phyloP scores from a whole-genome alignment of 225 moss, liverwort and hornwort genomes.

The Polytrichum commune region DNA sequence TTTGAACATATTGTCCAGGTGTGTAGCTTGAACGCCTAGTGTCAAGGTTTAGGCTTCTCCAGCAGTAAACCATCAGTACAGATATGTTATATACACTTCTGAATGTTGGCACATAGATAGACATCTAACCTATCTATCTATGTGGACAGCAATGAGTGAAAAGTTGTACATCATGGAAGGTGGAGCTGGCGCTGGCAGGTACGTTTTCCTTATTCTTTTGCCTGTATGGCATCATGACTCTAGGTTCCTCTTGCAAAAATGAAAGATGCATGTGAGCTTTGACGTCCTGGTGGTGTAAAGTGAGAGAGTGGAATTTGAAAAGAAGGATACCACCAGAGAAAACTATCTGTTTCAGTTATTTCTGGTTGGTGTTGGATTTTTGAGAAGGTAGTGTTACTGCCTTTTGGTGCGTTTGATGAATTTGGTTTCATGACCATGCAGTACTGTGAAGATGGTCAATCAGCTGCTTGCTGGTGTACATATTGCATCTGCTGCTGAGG shows the following conservation, averaged over 20 bases:
- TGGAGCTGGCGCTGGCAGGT: conserved; percentile 93
- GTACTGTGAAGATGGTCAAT: conserved; percentile 98
- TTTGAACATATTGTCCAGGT: too few species aligned
- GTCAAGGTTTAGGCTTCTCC: too few species aligned
- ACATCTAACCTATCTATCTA: conserved; percentile 12
- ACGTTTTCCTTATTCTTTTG: not conserved
- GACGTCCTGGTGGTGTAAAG: too few species aligned
- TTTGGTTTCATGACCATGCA: conserved; percentile 44
- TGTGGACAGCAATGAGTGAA: conserved; percentile 79
- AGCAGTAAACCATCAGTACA: not conserved
- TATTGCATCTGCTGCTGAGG: conserved; percentile 86
- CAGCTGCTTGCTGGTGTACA: conserved; percentile 97
- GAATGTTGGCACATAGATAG: not conserved
- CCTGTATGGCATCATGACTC: not conserved
- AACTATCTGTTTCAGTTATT: too few species aligned
- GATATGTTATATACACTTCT: not conserved
- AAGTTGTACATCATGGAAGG: conserved; percentile 78
- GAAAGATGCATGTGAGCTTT: too few species aligned
- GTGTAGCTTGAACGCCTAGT: too few species aligned
- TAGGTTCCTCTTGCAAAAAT: too few species aligned
- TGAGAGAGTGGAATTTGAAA: too few species aligned
- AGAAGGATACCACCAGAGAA: too few species aligned
- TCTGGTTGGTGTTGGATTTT: too few species aligned
- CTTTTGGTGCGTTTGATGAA: conserved; percentile 1
- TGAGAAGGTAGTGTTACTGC: not conserved